These are phyloP conservation scores for Paramecium tetraurelia DNA, from an alignment of 73 alveolate species.

Conservation along the genomic window DNA sequence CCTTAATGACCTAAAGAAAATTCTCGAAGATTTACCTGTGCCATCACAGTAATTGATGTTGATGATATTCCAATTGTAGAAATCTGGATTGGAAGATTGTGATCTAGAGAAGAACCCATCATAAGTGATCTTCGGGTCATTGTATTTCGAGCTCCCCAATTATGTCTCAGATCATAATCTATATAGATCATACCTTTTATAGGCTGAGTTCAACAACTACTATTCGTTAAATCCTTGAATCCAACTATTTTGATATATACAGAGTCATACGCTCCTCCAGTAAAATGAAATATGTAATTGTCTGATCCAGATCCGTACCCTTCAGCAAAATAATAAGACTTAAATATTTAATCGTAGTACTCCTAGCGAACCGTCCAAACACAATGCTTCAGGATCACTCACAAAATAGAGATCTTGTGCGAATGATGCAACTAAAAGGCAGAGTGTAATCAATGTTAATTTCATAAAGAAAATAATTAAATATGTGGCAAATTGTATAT, in stretches of 20 bases:
- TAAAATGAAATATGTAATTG: not conserved
- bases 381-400: not conserved
- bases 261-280: not conserved
- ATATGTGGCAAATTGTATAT: constrained; percentile 6
- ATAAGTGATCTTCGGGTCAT: not conserved
- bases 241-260: not conserved
- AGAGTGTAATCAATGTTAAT: not conserved
- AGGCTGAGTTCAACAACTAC: not conserved
- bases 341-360: not conserved
- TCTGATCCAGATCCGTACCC: not conserved
- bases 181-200: not conserved
- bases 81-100: not conserved
- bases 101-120: not conserved
- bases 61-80: constrained; percentile 26
- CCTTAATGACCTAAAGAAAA: not conserved
- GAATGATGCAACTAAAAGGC: not conserved
- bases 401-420: not conserved
- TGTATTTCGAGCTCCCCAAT: not conserved
- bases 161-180: not conserved
- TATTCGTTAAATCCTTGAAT: not conserved
- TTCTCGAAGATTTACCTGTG: not conserved
- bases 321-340: constrained; percentile 21
- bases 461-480: not conserved
- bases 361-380: not conserved
- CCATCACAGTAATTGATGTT: constrained; percentile 39